These are phyloP conservation scores for Amanita thiersii DNA, from an alignment of 768 basidiomycete genomes.

Conservation along the genomic window DNA sequence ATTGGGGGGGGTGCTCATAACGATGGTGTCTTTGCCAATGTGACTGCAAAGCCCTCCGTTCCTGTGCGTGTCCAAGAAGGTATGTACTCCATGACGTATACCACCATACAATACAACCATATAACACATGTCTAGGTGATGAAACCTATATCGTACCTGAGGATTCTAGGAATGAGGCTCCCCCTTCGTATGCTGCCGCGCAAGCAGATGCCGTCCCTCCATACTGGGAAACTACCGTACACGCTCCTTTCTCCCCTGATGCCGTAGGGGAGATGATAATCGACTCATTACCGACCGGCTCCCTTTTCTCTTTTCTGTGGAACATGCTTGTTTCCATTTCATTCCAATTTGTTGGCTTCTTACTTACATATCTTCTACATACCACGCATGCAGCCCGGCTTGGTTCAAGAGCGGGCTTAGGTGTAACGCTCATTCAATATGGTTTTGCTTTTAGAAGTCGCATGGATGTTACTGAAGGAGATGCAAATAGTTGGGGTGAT, in stretches of 20 bases:
- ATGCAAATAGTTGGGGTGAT: slow-evolving; percentile 21
- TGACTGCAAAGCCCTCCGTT: slow-evolving; percentile 76
- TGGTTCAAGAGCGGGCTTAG: slow-evolving; percentile 90
- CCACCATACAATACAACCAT: slow-evolving; percentile 9
- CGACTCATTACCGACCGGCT: slow-evolving; percentile 78
- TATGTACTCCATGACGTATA: slow-evolving; percentile 19
- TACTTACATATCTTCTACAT: slow-evolving; percentile 89
- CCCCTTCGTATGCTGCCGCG: slow-evolving; percentile 89
- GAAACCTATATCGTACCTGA: slow-evolving; percentile 75
- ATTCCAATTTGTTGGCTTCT: slow-evolving; percentile 95
- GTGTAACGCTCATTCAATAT: slow-evolving; percentile 95
- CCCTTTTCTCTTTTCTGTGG: slow-evolving; percentile 85
- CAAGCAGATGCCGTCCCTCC: slow-evolving; percentile 95
- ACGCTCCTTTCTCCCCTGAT: slow-evolving; percentile 69
- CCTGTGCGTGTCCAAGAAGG: slow-evolving; percentile 58
- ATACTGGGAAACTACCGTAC: slow-evolving; percentile 97
- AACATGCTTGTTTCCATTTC: slow-evolving; percentile 89
- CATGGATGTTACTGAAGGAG: slow-evolving; percentile 30
- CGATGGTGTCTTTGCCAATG: slow-evolving; percentile 93
- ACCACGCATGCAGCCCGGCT: slow-evolving; percentile 90
- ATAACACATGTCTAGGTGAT: slow-evolving; percentile 32
- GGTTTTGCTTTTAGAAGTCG: slow-evolving; percentile 71
- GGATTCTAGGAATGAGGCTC: slow-evolving; percentile 72
- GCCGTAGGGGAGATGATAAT: slow-evolving; percentile 76
- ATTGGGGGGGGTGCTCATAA: slow-evolving; percentile 66